phyloP scores from a whole-genome alignment of 2,329 filamentous ascomycete genomes.

The Xylariaceae sp. region DNA sequence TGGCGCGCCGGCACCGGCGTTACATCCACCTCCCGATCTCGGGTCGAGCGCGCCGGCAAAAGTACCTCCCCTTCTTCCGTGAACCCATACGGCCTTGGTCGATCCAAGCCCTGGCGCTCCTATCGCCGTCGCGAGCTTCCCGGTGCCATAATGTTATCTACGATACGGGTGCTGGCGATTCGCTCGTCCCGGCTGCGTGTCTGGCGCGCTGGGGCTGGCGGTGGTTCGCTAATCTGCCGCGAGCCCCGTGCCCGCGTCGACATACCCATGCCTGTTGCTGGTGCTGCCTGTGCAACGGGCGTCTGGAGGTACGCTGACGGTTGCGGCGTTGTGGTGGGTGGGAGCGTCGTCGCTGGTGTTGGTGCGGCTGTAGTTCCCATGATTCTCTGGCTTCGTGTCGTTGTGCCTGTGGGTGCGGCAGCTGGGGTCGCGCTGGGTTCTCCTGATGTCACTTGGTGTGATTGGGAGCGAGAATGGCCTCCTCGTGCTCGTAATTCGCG shows the following conservation, averaged over 20 bases:
- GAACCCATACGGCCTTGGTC: not conserved
- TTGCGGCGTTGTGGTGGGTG: slow-evolving; percentile 11
- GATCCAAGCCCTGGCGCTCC: slow-evolving; percentile 15
- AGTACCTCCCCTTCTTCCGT: not conserved
- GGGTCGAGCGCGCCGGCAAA: not conserved
- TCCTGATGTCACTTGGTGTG: not conserved
- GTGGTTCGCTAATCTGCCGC: slow-evolving; percentile 18
- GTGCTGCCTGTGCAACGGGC: slow-evolving; percentile 11
- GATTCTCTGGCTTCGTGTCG: slow-evolving; percentile 19
- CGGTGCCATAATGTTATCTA: slow-evolving; percentile 2
- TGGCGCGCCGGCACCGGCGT: not conserved
- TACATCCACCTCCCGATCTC: not conserved
- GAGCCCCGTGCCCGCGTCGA: slow-evolving; percentile 14
- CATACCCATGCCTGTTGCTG: slow-evolving; percentile 2
- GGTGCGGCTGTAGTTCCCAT: slow-evolving; percentile 14
- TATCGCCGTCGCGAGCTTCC: slow-evolving; percentile 20
- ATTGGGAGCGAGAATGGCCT: slow-evolving; percentile 14
- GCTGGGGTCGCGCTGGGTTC: not conserved
- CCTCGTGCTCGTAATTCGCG: slow-evolving; percentile 22
- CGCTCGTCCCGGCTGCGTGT: slow-evolving; percentile 32
- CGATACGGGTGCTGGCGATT: slow-evolving; percentile 18
- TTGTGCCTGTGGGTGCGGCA: slow-evolving; percentile 6
- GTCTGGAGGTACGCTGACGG: slow-evolving; percentile 8
- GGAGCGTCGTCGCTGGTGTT: not conserved
- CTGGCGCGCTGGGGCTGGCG: slow-evolving; percentile 22